Evolutionary conservation across 192 early-diverging fungal genomes (phyloP).

Genomic region (Oehlia diaphana): DNA sequence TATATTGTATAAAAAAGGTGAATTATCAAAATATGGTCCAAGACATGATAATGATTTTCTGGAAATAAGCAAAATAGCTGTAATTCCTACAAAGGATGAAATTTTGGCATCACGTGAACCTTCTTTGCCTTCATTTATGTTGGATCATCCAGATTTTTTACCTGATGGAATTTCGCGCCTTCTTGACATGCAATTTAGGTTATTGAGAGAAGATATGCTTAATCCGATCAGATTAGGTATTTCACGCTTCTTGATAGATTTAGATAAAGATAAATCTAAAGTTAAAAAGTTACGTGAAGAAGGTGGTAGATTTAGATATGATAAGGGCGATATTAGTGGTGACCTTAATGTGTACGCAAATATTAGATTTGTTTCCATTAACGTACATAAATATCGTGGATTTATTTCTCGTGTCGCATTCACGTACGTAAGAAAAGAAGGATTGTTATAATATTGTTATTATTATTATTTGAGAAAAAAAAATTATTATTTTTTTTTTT

Average conservation of each 20-base stretch:
- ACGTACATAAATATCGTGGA: constrained; percentile 19
- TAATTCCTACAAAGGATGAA: constrained; percentile 59
- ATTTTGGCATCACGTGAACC: constrained; percentile 40
- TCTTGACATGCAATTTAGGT: constrained; percentile 59
- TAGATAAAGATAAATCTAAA: constrained; percentile 17
- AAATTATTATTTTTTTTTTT: not conserved
- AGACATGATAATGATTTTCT: constrained; percentile 57
- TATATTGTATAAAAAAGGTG: constrained; percentile 22
- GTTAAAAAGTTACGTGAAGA: constrained; percentile 26
- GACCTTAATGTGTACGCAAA: constrained; percentile 45
- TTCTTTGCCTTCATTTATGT: constrained; percentile 45
- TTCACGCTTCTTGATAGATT: constrained; percentile 34
- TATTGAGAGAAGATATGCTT: constrained; percentile 61
- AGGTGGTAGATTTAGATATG: constrained; percentile 30
- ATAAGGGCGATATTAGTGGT: constrained; percentile 26
- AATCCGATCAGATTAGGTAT: constrained; percentile 46
- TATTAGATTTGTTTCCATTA: constrained; percentile 38
- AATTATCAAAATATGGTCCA: constrained; percentile 36
- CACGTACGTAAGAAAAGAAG: not conserved
- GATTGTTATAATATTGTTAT: not conserved
- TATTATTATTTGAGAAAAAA: not conserved
- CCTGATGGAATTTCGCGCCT: constrained; percentile 46
- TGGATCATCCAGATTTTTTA: constrained; percentile 46
- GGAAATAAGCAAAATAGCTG: constrained; percentile 44
- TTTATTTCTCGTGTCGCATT: constrained; percentile 37